Evolutionary conservation across 352 stramenopile genomes (phyloP), one percentile per base, ranked within the genome.

Genomic region (Globisporangium takayamanum): DNA sequence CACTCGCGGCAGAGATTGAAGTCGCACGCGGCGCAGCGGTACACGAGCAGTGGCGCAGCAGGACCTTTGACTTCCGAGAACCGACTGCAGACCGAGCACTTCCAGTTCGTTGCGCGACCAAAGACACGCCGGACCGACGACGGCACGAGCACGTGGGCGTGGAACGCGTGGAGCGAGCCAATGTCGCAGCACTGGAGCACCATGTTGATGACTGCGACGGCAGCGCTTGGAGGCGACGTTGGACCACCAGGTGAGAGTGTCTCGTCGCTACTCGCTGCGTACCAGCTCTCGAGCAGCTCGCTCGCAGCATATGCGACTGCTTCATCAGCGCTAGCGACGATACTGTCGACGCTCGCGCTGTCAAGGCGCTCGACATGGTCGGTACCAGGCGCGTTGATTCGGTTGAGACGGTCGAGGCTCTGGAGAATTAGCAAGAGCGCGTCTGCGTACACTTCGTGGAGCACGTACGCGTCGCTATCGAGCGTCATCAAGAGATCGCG

Each of bases 1-100:
- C 76, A 87, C 55, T 84, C 74, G 2, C 68, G 67, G 58, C 76
- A 87, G 16, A 87, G 26, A 25, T 80, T 78, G 47, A 87, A 80
- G 46, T 79, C 69, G 56, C 76, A 87, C 8, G 72, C 70, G 30
- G 73, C 64, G 52, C 76, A 87, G n/a, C 74, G 72, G 67, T 84
- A 80, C 0, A 75, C 72, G 30, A 69, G 61, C 28, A 46, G 57
- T 0, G 55, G 55, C 10, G 62, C 58, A 5, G 49, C 49, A 3
- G 36, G 61, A 18, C 71, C 68, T n/a, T 55, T 59, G 1, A 60
- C 37, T 15, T 62, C 50, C 12, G 64, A 70, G 15, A 68, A 46
- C 10, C 74, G 74, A n/a, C 60, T 53, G 58, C 74, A 84, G 18
- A 75, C 56, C 1, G 67, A 71, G 58, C 74, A 84, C 42, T 54